phyloP scores from a whole-genome alignment of 2,329 filamentous ascomycete genomes.

The Xylaria sp. region DNA sequence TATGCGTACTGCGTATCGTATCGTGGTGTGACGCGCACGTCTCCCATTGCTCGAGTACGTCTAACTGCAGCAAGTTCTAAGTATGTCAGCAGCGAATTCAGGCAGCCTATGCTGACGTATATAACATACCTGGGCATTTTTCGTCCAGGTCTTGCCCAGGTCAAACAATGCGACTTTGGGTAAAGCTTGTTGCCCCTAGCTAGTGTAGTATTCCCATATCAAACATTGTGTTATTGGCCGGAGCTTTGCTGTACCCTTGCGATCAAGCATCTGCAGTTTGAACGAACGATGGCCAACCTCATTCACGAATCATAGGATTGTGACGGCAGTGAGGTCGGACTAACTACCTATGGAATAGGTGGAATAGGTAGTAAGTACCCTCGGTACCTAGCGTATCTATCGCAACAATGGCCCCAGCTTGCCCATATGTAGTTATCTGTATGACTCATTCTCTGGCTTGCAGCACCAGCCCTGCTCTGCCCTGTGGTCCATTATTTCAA shows the following conservation, averaged over 20 bases:
- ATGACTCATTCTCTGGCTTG: constrained; percentile 21
- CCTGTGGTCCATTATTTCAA: too few relatives aligned
- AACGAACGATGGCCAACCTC: too few relatives aligned
- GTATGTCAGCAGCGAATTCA: constrained; percentile 13
- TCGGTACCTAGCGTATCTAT: too few relatives aligned
- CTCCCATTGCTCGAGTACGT: background rate
- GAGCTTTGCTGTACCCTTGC: background rate
- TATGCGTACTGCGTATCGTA: too few relatives aligned
- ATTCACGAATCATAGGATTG: background rate
- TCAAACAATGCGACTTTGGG: background rate
- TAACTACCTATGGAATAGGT: too few relatives aligned
- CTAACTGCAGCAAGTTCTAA: too few relatives aligned
- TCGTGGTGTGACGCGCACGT: background rate
- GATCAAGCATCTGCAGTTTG: background rate
- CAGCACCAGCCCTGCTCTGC: background rate
- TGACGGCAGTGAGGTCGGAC: background rate
- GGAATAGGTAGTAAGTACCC: too few relatives aligned
- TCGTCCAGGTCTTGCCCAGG: background rate
- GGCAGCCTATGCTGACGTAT: constrained; percentile 34
- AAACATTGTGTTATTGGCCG: constrained; percentile 1
- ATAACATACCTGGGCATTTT: background rate
- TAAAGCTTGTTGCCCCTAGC: background rate
- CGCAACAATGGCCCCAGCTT: too few relatives aligned
- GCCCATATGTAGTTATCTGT: too few relatives aligned
- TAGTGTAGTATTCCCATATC: background rate